These are phyloP conservation scores for Solanum ossicruentum DNA, from an alignment of 257 asterid species.

Conservation along the genomic window DNA sequence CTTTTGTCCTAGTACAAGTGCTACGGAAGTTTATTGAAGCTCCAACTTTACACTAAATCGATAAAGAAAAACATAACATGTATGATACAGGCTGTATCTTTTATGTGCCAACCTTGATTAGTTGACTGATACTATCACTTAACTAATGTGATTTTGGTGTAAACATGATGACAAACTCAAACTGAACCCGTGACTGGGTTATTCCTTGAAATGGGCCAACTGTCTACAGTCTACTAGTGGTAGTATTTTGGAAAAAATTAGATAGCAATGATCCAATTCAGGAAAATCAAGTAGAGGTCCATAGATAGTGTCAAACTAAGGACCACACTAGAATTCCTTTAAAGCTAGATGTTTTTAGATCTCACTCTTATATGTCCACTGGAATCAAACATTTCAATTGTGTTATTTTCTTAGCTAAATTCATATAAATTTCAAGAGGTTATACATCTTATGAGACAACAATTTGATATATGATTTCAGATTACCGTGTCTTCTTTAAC, in stretches of 20 bases:
- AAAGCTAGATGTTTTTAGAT: not conserved
- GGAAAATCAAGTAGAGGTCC: not conserved
- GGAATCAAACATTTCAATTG: not conserved
- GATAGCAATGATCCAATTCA: not conserved
- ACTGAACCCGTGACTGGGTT: not conserved
- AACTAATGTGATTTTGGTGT: not conserved
- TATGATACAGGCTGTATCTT: not conserved
- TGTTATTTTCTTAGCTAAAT: not conserved
- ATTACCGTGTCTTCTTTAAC: not conserved
- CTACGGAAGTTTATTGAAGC: not conserved
- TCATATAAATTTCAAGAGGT: not conserved
- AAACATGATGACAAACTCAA: not conserved
- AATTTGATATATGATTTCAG: not conserved
- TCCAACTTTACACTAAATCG: not conserved
- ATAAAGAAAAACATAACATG: not conserved
- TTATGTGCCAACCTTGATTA: not conserved
- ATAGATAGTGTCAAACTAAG: not conserved
- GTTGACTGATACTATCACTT: not conserved
- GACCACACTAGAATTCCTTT: not conserved
- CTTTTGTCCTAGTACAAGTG: not conserved
- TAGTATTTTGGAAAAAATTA: not conserved
- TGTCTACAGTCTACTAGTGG: not conserved
- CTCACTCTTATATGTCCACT: not conserved
- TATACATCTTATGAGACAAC: not conserved
- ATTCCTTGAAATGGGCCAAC: not conserved